These are phyloP conservation scores for Phaeosphaeria sp. DNA, from an alignment of 2,329 filamentous ascomycete genomes.

Conservation along the genomic window DNA sequence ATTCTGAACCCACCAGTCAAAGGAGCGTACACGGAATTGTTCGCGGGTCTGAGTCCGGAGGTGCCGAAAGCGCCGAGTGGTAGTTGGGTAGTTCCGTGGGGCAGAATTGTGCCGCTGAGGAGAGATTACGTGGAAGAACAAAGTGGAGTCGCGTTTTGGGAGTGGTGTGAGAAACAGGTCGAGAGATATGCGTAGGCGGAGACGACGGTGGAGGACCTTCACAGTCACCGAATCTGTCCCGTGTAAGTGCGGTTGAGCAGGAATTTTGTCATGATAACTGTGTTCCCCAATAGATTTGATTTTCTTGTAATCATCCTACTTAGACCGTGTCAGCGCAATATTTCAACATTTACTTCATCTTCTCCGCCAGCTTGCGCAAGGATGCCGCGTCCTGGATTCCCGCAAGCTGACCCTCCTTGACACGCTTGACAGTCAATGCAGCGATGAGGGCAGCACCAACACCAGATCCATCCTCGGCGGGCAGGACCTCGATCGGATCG, in stretches of 20 bases:
- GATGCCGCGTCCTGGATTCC: conserved; percentile 62
- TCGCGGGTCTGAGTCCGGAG: conserved; percentile 26
- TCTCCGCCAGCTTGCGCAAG: conserved; percentile 47
- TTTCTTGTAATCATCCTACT: neutral
- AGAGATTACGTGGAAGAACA: conserved; percentile 41
- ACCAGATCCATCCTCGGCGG: conserved; percentile 94
- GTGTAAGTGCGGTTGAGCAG: neutral
- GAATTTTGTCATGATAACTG: neutral
- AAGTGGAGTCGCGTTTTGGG: conserved; percentile 52
- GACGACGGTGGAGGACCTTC: too few relatives aligned
- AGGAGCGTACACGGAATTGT: conserved; percentile 36
- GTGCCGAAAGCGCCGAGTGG: conserved; percentile 33
- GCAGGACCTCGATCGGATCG: conserved; percentile 82
- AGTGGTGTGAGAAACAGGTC: conserved; percentile 52
- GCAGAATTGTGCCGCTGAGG: conserved; percentile 33
- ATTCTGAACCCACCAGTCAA: conserved; percentile 20
- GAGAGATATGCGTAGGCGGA: conserved; percentile 16
- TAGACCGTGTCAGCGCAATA: neutral
- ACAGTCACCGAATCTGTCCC: too few relatives aligned
- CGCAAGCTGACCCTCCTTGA: conserved; percentile 64
- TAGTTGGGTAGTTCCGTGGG: conserved; percentile 58
- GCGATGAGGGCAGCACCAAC: conserved; percentile 97
- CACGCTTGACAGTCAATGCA: conserved; percentile 68
- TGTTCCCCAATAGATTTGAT: neutral
- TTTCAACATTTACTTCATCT: conserved; percentile 5